Conservation (phyloP, 768 basidiomycete species). For the Leccinum subtestaceum region DNA sequence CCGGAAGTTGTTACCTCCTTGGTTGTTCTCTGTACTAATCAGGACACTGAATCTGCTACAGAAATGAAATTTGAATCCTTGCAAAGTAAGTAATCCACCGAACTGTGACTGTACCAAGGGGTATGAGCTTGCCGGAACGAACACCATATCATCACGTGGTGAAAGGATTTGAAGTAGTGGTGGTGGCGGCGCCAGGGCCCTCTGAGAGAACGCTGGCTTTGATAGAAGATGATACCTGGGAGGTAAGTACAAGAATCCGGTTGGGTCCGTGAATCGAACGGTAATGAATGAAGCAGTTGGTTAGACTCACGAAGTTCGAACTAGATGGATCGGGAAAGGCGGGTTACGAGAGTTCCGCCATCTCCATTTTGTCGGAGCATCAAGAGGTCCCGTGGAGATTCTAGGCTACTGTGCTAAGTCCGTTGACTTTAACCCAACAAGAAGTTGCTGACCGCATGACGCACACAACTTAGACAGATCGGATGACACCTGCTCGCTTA, state of each 20-base stretch:
- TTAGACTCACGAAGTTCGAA: background rate
- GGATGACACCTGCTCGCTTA: background rate
- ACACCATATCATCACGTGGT: background rate
- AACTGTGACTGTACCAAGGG: background rate
- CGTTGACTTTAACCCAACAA: background rate
- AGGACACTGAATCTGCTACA: background rate
- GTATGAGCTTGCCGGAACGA: background rate
- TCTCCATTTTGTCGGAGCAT: background rate
- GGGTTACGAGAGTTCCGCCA: background rate
- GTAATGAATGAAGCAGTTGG: background rate
- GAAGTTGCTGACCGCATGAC: background rate
- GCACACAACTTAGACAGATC: background rate
- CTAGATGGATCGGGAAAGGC: background rate
- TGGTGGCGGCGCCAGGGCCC: background rate
- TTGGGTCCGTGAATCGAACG: background rate
- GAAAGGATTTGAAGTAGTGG: background rate
- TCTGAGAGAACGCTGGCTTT: background rate
- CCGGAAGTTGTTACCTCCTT: background rate
- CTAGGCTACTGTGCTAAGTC: too few species aligned
- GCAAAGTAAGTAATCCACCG: too few species aligned
- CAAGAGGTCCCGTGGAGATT: background rate
- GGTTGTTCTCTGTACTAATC: slow-evolving; percentile 15
- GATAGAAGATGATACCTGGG: background rate
- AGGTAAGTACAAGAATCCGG: background rate
- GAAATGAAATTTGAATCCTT: slow-evolving; percentile 6